Base-by-base conservation (phyloP, 495 filamentous ascomycete genomes). In the Neurospora sp. region DNA sequence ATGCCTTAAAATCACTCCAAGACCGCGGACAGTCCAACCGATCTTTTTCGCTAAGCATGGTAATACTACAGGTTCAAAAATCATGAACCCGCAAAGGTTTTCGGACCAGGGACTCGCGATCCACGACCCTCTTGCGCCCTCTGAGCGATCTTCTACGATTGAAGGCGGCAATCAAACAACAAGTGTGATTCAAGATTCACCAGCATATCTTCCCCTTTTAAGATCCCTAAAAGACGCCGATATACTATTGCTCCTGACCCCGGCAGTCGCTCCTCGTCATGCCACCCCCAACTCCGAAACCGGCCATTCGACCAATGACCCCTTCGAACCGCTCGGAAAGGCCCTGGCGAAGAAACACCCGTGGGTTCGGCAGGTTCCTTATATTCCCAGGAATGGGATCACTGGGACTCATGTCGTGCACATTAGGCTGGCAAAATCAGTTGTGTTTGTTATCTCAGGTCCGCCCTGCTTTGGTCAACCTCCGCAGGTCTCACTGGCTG, bases 311-410 rank as follows among this genome's bases (percentile, higher is more conserved):
- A 70, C 77, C 71, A 80, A 79, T 70, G 89, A 90, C 76, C 89
- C 89, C 31, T 90, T 90, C 72, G 89, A 90, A 75, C 84, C 86
- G 37, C 79, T 90, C 70, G 89, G 89, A 39, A 83, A 82, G 70
- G 85, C 87, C 16, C 78, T 90, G 74, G 87, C 88, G 5, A 80
- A 72, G 31, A 81, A 84, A 71, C 88, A 90, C 76, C 80, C 84
- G 2, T 86, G 84, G 81, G 82, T 90, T 74, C 85, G 87, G 46
- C 89, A 90, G 75, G 88, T 90, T 72, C 89, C 89, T 31, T 90
- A 90, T 72, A 85, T 85, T 7, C 83, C 84, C 23, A 83, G 81
- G 38, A 85, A 86, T 69, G 88, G 88, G 16, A 87, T 91, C 72
- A 91, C 88, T 7, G 83, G 81, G 59, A 88, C 84, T 9, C 89